Evolutionary conservation across 768 basidiomycete genomes (phyloP).

Genomic region (Amanita exitialis): DNA sequence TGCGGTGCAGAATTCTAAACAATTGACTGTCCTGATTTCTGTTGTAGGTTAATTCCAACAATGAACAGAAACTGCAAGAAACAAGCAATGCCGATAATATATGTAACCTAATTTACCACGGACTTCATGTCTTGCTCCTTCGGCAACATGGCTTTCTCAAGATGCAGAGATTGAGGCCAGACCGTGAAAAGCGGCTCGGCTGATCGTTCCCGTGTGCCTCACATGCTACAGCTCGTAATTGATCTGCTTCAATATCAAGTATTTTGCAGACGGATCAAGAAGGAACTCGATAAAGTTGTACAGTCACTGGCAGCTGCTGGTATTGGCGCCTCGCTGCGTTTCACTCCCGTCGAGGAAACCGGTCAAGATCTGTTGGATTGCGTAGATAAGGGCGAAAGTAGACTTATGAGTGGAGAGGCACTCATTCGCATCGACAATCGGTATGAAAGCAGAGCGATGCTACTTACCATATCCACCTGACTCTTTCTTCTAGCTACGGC

Average conservation of each 20-base stretch:
- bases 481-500: slow-evolving; percentile 40
- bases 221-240: slow-evolving; percentile 63
- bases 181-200: slow-evolving; percentile 10
- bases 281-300: slow-evolving; percentile 44
- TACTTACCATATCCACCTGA: background rate
- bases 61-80: slow-evolving; percentile 6
- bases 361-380: slow-evolving; percentile 48
- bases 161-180: slow-evolving; percentile 23
- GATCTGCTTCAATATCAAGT: slow-evolving; percentile 73
- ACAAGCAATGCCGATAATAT: slow-evolving; percentile 19
- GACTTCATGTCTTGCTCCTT: slow-evolving; percentile 54
- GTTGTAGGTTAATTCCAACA: slow-evolving; percentile 23
- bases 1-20: slow-evolving; percentile 21
- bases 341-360: slow-evolving; percentile 58
- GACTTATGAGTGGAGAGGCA: slow-evolving; percentile 59
- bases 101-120: slow-evolving; percentile 62
- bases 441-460: slow-evolving; percentile 22
- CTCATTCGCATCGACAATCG: slow-evolving; percentile 60
- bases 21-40: background rate
- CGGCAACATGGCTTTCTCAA: slow-evolving; percentile 46
- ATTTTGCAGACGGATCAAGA: slow-evolving; percentile 55
- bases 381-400: slow-evolving; percentile 27
- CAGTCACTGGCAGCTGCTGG: slow-evolving; percentile 41
- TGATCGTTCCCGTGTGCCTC: slow-evolving; percentile 22
- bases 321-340: slow-evolving; percentile 45